Evolutionary conservation across 805 yeast genomes (phyloP), one percentile per base, ranked within the genome.

Genomic region (Lachancea nothofagi): DNA sequence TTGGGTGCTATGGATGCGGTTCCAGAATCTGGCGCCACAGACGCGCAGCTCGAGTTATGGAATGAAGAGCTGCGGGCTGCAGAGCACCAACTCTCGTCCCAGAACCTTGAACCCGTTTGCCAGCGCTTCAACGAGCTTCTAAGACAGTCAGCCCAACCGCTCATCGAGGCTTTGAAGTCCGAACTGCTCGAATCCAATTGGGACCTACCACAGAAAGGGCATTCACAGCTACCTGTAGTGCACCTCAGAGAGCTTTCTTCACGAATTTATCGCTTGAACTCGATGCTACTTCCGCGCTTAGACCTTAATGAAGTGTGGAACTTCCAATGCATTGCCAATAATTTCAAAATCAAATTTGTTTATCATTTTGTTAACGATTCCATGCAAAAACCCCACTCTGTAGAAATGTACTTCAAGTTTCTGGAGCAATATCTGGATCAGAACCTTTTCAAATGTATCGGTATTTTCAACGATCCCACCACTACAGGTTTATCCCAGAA

Each of bases 361-460:
- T 78, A 69, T 54, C 83, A 77, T 51, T 77, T 77, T 58, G 67
- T 69, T 40, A 55, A 62, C 4, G 33, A 33, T 22, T 26, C 42
- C 17, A 31, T 33, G 20, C 32, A 66, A 68, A 42, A 57, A 69
- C 39, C 71, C 67, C 29, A 69, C 65, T 44, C 78, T 75, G 33
- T 51, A 15, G 80, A 77, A 49, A 66, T 75, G 62, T 75, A 77
- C 23, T 67, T 74, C 44, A 61, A 61, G 15, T 77, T 67, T 44
- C 58, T 69, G n/a, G 71, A 73, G 46, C 66, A 65, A 26, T 75
- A 74, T 44, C 48, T 77, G 23, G 51, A 61, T 7, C 51, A 54
- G 19, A 68, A 75, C 38, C 38, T 74, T 14, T 52, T 61, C 26
- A 57, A 64, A 20, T 58, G 77, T 27, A 67, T 65, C 24, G 52